Percentiles rank a stretch among this genome's conserved stretches.
Conservation (phyloP, 2,329 filamentous ascomycete genomes). For the Dryadomyces sulphureus region DNA sequence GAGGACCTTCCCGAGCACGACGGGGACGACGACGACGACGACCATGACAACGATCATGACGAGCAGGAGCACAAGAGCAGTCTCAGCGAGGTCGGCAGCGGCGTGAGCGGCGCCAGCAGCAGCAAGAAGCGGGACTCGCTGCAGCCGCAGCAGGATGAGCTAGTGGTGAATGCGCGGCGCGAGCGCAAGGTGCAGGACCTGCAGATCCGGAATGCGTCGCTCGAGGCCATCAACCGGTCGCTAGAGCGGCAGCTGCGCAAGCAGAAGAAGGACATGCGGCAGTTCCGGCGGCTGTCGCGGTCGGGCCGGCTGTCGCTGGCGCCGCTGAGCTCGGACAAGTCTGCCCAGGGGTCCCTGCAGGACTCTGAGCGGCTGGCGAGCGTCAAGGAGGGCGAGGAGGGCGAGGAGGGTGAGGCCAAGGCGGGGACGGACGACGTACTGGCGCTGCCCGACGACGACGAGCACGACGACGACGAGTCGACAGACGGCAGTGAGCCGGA, state of each 20-base stretch:
- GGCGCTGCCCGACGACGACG: conserved; percentile 17
- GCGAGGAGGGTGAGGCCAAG: too few relatives aligned
- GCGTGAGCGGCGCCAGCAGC: background rate
- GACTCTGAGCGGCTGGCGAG: conserved; percentile 30
- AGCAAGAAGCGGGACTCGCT: conserved; percentile 15
- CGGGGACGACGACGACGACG: conserved; percentile 14
- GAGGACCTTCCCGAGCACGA: conserved; percentile 27
- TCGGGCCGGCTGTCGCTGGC: conserved; percentile 57
- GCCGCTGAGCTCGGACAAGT: conserved; percentile 25
- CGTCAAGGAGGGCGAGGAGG: conserved; percentile 28
- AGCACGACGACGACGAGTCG: conserved; percentile 10
- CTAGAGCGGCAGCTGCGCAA: conserved; percentile 84
- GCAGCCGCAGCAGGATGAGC: conserved; percentile 52
- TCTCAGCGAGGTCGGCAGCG: background rate
- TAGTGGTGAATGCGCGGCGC: conserved; percentile 74
- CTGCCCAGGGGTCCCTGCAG: conserved; percentile 23
- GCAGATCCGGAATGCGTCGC: conserved; percentile 89
- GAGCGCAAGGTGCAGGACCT: conserved; percentile 93
- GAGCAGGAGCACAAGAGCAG: conserved; percentile 12
- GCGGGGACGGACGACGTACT: too few relatives aligned
- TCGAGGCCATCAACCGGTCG: conserved; percentile 88
- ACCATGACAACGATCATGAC: background rate
- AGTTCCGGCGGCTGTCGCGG: conserved; percentile 74
- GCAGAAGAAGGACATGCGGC: conserved; percentile 73
- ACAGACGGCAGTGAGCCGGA: background rate